phyloP scores from a whole-genome alignment of 495 filamentous ascomycete genomes.

The Hypoxylon fragiforme region DNA sequence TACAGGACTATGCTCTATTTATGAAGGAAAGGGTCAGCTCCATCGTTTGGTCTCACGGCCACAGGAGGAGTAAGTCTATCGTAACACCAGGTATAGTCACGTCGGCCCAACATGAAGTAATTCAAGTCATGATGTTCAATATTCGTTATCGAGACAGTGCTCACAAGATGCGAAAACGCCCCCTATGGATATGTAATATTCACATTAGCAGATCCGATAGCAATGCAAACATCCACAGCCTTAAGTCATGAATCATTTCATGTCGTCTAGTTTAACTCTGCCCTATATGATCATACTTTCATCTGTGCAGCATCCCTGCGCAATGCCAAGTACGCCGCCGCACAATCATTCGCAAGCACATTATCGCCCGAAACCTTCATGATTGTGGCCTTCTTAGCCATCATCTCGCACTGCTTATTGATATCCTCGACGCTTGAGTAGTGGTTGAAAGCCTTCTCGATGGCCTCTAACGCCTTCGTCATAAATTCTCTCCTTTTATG shows the following conservation, averaged over 20 bases:
- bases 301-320: conserved; percentile 45
- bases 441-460: conserved; percentile 66
- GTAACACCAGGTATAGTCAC: no score
- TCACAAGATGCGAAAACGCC: no score
- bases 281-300: conserved; percentile 13
- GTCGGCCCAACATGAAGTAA: no score
- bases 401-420: conserved; percentile 75
- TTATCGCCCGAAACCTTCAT: conserved; percentile 75
- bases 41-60: no score
- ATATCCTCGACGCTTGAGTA: conserved; percentile 76
- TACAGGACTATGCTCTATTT: no score
- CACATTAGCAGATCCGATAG: no score
- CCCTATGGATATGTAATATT: no score
- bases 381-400: conserved; percentile 83
- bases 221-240: neutral
- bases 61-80: no score
- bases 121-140: no score
- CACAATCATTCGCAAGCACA: conserved; percentile 73
- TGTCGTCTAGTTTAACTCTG: neutral
- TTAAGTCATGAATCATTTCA: conserved; percentile 1
- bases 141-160: no score
- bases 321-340: conserved; percentile 68
- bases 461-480: conserved; percentile 64
- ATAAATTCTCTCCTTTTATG: conserved; percentile 60
- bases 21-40: no score